A percentile compares a stretch with the other conserved stretches of the same genome.
Conservation (phyloP, 2,329 filamentous ascomycete species). For the Lachnellula cervina region DNA sequence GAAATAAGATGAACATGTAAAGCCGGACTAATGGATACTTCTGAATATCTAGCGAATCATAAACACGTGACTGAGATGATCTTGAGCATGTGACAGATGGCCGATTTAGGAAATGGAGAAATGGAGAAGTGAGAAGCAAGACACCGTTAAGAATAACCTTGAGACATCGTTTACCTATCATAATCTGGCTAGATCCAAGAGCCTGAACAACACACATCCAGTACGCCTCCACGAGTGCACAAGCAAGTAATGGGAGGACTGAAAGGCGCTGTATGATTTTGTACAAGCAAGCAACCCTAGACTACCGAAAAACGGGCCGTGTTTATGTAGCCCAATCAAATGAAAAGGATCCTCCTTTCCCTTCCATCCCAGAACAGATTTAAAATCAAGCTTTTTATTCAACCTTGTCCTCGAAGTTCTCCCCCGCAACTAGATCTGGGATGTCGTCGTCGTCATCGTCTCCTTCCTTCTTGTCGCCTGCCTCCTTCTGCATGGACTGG, state of each 20-base stretch:
- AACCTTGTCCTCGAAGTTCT: conserved; percentile 95
- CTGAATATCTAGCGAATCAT: too few relatives aligned
- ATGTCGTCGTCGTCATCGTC: conserved; percentile 84
- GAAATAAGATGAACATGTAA: too few relatives aligned
- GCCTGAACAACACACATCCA: neutral
- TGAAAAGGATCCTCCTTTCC: conserved; percentile 14
- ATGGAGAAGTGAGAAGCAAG: too few relatives aligned
- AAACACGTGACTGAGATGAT: too few relatives aligned
- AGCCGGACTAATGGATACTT: too few relatives aligned
- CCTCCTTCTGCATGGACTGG: conserved; percentile 97
- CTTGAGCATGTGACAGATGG: too few relatives aligned
- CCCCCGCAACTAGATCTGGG: conserved; percentile 91
- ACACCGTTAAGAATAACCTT: too few relatives aligned
- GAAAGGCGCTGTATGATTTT: conserved; percentile 30
- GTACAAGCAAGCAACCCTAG: conserved; percentile 30
- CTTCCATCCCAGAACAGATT: neutral
- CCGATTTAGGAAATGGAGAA: too few relatives aligned
- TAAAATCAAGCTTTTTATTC: conserved; percentile 26
- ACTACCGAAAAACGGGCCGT: conserved; percentile 25
- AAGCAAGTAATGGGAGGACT: conserved; percentile 4
- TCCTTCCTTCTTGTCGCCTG: conserved; percentile 70
- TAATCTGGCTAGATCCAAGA: too few relatives aligned
- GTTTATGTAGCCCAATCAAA: conserved; percentile 22
- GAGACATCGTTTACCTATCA: too few relatives aligned
- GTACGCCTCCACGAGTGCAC: neutral